Base-by-base conservation (phyloP, 2,329 filamentous ascomycete species). In the Didymella segeticola region DNA sequence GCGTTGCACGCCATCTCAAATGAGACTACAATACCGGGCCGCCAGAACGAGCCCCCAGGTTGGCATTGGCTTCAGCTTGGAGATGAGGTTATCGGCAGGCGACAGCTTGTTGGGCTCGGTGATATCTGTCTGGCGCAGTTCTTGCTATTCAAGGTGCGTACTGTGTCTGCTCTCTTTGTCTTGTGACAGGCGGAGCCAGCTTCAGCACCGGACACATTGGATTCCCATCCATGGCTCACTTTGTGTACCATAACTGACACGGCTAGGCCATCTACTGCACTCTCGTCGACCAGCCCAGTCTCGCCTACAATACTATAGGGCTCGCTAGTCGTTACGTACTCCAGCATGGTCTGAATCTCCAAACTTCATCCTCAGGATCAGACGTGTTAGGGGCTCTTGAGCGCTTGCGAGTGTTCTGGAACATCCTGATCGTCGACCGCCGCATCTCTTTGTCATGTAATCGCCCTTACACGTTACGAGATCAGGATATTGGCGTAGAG, bases 21-120 rank as follows among this genome's bases (percentile, higher is more conserved):
- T 15, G 63, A 9, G 39, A 50, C 10, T 23, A 62, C 20, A 14
- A 5, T 3, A 29, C 22, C 42, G 2, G 20, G 5, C 12, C 12
- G 10, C 3, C 12, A 33, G 3, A 22, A 37, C 14, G 64, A 61
- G 20, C 58, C 57, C 20, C 43, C 57, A 9, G 71, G 71, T 1
- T 71, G 68, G 69, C 60, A 61, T 9, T 73, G 71, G 71, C 63
- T 61, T 33, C 62, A 65, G 22, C 33, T 65, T 7, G 69, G 69
- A 5, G 67, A 72, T 27, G 59, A 67, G 10, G 33, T 70, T 1
- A 51, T 72, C 9, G 70, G 67, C 9, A 67, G 65, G 31, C 57
- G 63, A 17, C 56, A 52, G n/a, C 39, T 67, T 7, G 56, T 59
- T 17, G 67, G 67, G 7, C 42, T 51, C 11, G 66, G 58, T 7